Base-by-base conservation (phyloP, 805 yeast genomes). In the Kodamaea kaohsiungensis region DNA sequence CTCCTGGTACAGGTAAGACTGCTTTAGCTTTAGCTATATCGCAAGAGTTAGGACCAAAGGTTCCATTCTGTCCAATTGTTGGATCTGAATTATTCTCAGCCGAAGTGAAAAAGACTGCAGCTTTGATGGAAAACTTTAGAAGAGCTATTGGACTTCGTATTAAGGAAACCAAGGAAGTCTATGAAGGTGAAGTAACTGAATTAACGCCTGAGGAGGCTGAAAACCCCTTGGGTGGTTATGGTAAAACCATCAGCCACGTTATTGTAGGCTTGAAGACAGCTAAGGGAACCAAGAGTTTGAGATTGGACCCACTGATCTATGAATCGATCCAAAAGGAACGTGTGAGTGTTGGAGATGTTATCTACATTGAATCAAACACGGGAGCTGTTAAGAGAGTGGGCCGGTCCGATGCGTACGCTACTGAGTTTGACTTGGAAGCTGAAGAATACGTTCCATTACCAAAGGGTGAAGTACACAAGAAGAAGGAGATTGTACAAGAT, bases 391-490 rank as follows among this genome's bases (percentile, higher is more conserved):
- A 93, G 67, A 82, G 98, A 66, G 96, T 95, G 22, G 99, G 99
- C 51, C 84, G 99, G 70, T 89, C 96, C n/a, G 98, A 95, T 71
- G 97, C 98, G 0, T 91, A 91, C 66, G 98, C 99, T 19, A 91
- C 99, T 8, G 99, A 95, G 75, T 95, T 92, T 64, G 99, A 95
- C 72, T 82, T 96, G 56, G 98, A 95, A 79, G 97, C 98, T 25
- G 98, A 96, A 74, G 98, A 95, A 74, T 95, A 95, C 71, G 98
- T 95, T 18, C 97, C 99, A 43, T 81, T 96, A 64, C 99, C 99
- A 57, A 96, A 95, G 76, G 99, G 99, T 52, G 99, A 95, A 72
- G 96, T 95, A 46, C 99, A 95, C 77, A 92, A 93, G 70, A 91
- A 95, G 80, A 95, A 95, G 71, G 98, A 95, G 73, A 91, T 93